Evolutionary conservation across 2,329 filamentous ascomycete genomes (phyloP).

Genomic region (Ascochyta clinopodiicola): DNA sequence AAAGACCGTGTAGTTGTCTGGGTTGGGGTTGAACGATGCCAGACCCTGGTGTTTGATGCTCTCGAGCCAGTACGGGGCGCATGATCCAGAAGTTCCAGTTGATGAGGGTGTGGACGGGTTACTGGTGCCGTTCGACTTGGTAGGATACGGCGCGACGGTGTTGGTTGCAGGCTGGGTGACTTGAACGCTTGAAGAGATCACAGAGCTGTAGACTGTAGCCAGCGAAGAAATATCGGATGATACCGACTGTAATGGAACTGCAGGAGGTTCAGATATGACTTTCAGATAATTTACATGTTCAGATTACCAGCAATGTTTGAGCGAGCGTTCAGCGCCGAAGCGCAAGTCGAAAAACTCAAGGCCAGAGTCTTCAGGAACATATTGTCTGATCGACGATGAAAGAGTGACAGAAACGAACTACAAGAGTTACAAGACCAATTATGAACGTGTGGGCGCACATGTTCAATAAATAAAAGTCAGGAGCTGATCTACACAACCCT

Average conservation of each 20-base stretch:
- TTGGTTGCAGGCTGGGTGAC: constrained; percentile 8
- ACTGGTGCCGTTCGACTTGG: constrained; percentile 9
- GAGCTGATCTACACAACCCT: constrained; percentile 7
- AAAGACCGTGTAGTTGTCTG: constrained; percentile 50
- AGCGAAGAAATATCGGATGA: not conserved
- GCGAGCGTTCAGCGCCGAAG: constrained; percentile 24
- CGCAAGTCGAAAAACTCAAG: constrained; percentile 21
- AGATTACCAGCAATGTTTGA: constrained; percentile 2
- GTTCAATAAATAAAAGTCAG: constrained; percentile 8
- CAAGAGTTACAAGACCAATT: not conserved
- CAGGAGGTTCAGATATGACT: too few relatives aligned
- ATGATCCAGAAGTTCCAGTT: constrained; percentile 22
- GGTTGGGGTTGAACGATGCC: constrained; percentile 48
- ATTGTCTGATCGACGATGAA: constrained; percentile 8
- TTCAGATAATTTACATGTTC: not conserved
- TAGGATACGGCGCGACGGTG: constrained; percentile 17
- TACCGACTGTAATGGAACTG: not conserved
- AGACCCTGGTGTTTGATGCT: constrained; percentile 52
- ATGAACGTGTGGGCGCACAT: not conserved
- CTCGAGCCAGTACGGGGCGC: constrained; percentile 50
- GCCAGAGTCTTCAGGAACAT: constrained; percentile 19
- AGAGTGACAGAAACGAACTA: constrained; percentile 15
- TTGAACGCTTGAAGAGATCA: not conserved
- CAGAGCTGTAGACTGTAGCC: not conserved
- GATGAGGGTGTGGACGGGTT: constrained; percentile 22